Conservation (phyloP, 2,329 filamentous ascomycete species). For the Colletotrichum liriopes region DNA sequence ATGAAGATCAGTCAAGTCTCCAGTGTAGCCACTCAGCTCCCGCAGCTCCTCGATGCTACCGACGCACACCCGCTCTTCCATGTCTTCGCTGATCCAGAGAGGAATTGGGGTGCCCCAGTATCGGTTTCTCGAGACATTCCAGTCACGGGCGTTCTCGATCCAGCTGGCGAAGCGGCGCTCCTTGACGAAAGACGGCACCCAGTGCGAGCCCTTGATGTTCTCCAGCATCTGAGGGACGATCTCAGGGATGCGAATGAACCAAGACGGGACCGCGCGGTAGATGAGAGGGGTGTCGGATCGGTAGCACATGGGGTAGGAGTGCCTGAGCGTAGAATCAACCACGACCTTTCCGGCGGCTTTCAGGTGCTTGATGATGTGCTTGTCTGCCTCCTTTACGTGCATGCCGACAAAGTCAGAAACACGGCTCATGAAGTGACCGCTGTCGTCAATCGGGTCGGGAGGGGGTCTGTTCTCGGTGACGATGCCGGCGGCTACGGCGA, state of each 20-base stretch:
- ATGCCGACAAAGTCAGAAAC: constrained; percentile 87
- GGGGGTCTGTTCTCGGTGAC: constrained; percentile 83
- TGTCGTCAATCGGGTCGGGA: constrained; percentile 93
- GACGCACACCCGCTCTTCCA: constrained; percentile 88
- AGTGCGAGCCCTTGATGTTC: constrained; percentile 90
- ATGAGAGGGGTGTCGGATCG: constrained; percentile 96
- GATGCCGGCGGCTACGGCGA: constrained; percentile 82
- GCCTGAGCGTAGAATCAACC: constrained; percentile 88
- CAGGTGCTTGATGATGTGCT: constrained; percentile 91
- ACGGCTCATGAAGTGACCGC: constrained; percentile 82
- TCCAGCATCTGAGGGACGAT: constrained; percentile 91
- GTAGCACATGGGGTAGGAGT: constrained; percentile 95
- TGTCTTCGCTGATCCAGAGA: constrained; percentile 91
- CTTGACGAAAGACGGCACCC: constrained; percentile 93
- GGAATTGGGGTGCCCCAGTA: constrained; percentile 97
- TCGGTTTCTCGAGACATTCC: constrained; percentile 94
- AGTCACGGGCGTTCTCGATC: constrained; percentile 92
- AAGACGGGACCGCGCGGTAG: constrained; percentile 91
- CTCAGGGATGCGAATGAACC: constrained; percentile 92
- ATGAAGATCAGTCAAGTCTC: constrained; percentile 88
- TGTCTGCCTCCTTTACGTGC: constrained; percentile 94
- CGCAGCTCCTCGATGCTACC: constrained; percentile 89
- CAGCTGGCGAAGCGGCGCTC: constrained; percentile 92
- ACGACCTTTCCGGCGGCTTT: constrained; percentile 84
- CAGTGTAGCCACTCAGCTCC: constrained; percentile 87